Evolutionary conservation across 2,329 filamentous ascomycete species (phyloP).

Genomic region (Lecanicillium sp.): DNA sequence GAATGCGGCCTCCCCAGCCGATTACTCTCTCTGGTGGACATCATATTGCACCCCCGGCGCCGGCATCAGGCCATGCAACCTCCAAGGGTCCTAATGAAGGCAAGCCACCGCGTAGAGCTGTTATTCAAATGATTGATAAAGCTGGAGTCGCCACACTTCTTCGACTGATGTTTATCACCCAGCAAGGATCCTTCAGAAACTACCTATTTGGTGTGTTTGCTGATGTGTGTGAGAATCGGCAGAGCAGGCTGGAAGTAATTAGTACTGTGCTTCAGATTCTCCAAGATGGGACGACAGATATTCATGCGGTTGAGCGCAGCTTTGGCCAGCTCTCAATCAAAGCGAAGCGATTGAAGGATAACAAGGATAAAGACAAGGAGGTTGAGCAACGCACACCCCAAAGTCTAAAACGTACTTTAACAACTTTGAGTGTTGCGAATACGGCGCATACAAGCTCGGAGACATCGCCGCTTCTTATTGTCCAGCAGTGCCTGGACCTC

Average conservation of each 20-base stretch:
- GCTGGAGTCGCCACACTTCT: slow-evolving; percentile 90
- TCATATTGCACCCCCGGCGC: slow-evolving; percentile 25
- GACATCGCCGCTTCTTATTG: slow-evolving; percentile 86
- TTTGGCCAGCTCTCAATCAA: slow-evolving; percentile 88
- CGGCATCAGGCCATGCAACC: slow-evolving; percentile 14
- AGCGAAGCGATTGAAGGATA: slow-evolving; percentile 66
- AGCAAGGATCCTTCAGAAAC: slow-evolving; percentile 76
- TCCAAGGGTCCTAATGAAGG: slow-evolving; percentile 26
- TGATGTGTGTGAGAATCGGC: slow-evolving; percentile 92
- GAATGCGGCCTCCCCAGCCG: slow-evolving; percentile 18
- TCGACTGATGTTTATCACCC: slow-evolving; percentile 95
- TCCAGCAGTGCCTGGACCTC: slow-evolving; percentile 87
- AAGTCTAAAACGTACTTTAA: slow-evolving; percentile 65
- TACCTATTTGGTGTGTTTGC: slow-evolving; percentile 82
- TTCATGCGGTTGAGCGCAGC: slow-evolving; percentile 88
- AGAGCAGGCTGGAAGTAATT: slow-evolving; percentile 88
- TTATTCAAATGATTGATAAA: slow-evolving; percentile 96
- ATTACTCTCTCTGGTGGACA: slow-evolving; percentile 18
- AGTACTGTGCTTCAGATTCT: slow-evolving; percentile 87
- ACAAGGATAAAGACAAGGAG: slow-evolving; percentile 42
- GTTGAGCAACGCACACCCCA: slow-evolving; percentile 67
- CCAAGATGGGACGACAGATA: slow-evolving; percentile 89
- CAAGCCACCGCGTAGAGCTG: slow-evolving; percentile 68
- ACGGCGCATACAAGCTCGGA: slow-evolving; percentile 61
- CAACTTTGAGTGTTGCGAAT: slow-evolving; percentile 40